Base-by-base conservation (phyloP, 2,329 filamentous ascomycete genomes). In the Ceratocystis smalleyi region DNA sequence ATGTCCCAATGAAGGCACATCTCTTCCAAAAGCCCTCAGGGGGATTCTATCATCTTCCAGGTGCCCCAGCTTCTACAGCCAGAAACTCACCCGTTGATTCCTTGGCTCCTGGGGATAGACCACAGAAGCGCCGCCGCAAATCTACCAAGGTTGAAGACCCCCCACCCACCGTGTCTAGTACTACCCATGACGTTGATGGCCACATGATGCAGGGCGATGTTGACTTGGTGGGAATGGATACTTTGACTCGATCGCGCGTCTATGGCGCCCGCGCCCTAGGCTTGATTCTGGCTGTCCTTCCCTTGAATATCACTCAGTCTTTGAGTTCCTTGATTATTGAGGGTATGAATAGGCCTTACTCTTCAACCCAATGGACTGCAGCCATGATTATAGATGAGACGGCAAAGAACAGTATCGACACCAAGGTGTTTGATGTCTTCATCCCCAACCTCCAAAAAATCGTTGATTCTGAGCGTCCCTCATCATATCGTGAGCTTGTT, bases 181-280 rank as follows among this genome's bases (percentile, higher is more conserved):
- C 87, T n/a, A 83, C 87, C 1, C 94, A 99, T 74, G 96, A 99
- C 73, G 90, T 99, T 19, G 94, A 99, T 73, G 94, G 91, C 8
- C 91, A 95, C 69, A 96, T 99, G 87, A 91, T 99, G 78, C 89
- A 92, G 72, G 94, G 95, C 62, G 95, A 99, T 70, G 86, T 97
- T 59, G 95, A 99, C 71, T 79, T 99, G 51, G 91, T 99, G 30
- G 91, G 94, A 40, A 83, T 88, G 70, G 94, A 99, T 67, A 86
- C 86, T 5, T 83, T 99, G 73, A 84, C 97, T 61, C 85, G 92
- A 67, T 96, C 91, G 6, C 88, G 92, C 69, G 86, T 95, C n/a
- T 88, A 84, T 66, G 89, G 91, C 12, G 89, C 92, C 22, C 85
- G 83, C 71, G 94, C 94, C 1, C 84, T 99, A 74, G 94, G 92